Evolutionary conservation across 495 filamentous ascomycete species (phyloP).

Genomic region (Lasiosphaeria ovina): DNA sequence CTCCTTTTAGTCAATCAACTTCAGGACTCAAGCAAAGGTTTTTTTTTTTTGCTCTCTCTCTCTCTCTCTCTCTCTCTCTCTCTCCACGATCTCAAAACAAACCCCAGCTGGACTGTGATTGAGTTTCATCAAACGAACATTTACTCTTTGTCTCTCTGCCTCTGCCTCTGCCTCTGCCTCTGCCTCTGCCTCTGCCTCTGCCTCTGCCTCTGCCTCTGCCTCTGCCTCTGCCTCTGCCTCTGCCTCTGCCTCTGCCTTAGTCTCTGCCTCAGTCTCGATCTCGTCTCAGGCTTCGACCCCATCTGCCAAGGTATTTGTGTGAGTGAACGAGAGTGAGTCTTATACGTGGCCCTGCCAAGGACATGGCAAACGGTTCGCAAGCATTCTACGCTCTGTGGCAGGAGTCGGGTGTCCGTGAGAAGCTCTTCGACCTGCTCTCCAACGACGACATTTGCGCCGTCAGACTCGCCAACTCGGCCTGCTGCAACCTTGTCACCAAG

Average conservation of each 20-base stretch:
- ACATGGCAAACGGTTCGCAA: slow-evolving; percentile 47
- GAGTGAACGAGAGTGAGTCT: too few relatives aligned
- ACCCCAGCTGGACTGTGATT: too few relatives aligned
- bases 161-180: too few relatives aligned
- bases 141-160: too few relatives aligned
- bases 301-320: neutral
- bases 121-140: too few relatives aligned
- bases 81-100: too few relatives aligned
- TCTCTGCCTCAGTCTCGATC: neutral
- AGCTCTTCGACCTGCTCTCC: slow-evolving; percentile 49
- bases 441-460: slow-evolving; percentile 50
- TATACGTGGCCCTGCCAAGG: slow-evolving; percentile 34
- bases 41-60: too few relatives aligned
- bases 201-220: too few relatives aligned
- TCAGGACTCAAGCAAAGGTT: too few relatives aligned
- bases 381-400: slow-evolving; percentile 56
- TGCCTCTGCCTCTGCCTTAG: neutral
- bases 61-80: too few relatives aligned
- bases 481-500: slow-evolving; percentile 52
- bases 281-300: neutral
- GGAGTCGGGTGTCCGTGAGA: slow-evolving; percentile 47
- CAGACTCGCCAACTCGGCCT: slow-evolving; percentile 48
- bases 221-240: too few relatives aligned
- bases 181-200: neutral
- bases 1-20: too few relatives aligned